Evolutionary conservation across 1,284 basidiomycete genomes (phyloP), one percentile per base, ranked within the genome.

Genomic region (Trametes versicolor): DNA sequence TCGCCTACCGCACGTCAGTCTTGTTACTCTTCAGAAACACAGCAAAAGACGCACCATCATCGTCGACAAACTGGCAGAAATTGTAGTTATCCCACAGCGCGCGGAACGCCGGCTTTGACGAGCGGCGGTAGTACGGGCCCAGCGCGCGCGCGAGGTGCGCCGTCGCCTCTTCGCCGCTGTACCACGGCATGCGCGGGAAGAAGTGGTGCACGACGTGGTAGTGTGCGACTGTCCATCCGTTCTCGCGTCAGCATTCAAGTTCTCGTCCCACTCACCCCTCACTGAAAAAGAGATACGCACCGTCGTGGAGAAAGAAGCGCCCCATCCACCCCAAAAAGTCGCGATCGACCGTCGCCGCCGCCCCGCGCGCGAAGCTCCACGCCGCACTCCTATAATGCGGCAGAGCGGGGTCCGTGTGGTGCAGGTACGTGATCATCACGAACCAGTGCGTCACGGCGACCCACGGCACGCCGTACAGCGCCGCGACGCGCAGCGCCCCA

Each of bases 61-160:
- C 85, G 68, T 94, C 92, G 51, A 94, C 87, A 77, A 90, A 93
- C 74, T 88, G 80, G 70, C 85, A 89, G 25, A 80, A 75, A 70
- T 86, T 88, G 73, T 86, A 87, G 62, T 76, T 84, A 2, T 82
- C 77, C 85, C 85, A 87, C 6, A 88, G 78, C 2, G 84, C 81
- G 65, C 77, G 73, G 77, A 87, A 87, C 2, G 79, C 78, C 15
- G 82, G 81, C 59, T 80, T 78, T 37, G 82, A 76, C 9, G 82
- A 83, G 62, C 70, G 80, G 13, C 72, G 75, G 66, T 87, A 87
- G 71, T 87, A 81, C 1, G 83, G 78, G 12, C 85, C 84, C 41
- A 87, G 80, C 67, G 85, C 83, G 0, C 75, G 76, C 63, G 82
- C 82, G 60, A 88, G 71, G 68, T 86, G 75, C 41, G 80, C 70